These are phyloP conservation scores for Pichia rugopelliculosa DNA, from an alignment of 805 yeast genomes.

Conservation along the genomic window DNA sequence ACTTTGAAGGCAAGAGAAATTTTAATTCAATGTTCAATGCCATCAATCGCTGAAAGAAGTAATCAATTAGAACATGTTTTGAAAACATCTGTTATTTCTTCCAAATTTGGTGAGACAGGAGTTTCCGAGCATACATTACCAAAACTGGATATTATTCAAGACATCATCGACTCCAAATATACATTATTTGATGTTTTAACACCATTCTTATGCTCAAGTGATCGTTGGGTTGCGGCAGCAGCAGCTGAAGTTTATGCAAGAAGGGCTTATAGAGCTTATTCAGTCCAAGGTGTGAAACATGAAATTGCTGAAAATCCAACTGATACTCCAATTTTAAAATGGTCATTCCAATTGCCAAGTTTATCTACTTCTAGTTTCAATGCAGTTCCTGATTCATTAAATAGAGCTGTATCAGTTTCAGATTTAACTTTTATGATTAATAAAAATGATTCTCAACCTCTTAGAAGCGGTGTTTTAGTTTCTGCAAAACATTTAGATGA, in stretches of 20 bases:
- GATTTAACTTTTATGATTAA: conserved; percentile 83
- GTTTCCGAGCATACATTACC: conserved; percentile 75
- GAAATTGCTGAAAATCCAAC: conserved; percentile 38
- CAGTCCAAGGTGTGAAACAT: conserved; percentile 69
- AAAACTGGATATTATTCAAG: conserved; percentile 68
- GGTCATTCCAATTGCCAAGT: conserved; percentile 84
- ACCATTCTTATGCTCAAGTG: conserved; percentile 77
- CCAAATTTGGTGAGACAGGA: conserved; percentile 77
- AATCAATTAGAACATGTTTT: conserved; percentile 96
- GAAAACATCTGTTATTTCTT: conserved; percentile 82
- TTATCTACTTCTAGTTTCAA: conserved; percentile 66
- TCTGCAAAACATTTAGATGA: conserved; percentile 83
- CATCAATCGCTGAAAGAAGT: conserved; percentile 91
- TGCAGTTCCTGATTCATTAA: conserved; percentile 58
- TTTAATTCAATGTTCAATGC: conserved; percentile 92
- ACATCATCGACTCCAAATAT: conserved; percentile 92
- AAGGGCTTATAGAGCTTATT: conserved; percentile 95
- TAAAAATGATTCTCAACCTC: conserved; percentile 53
- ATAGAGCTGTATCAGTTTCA: conserved; percentile 86
- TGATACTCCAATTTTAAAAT: conserved; percentile 65
- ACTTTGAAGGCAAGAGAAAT: conserved; percentile 94
- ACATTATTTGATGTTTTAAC: conserved; percentile 93
- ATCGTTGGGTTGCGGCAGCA: conserved; percentile 86
- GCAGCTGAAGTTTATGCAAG: conserved; percentile 96
- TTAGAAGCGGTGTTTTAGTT: conserved; percentile 79